Evolutionary conservation across 495 filamentous ascomycete genomes (phyloP).

Genomic region (Penicilliopsis zonata): DNA sequence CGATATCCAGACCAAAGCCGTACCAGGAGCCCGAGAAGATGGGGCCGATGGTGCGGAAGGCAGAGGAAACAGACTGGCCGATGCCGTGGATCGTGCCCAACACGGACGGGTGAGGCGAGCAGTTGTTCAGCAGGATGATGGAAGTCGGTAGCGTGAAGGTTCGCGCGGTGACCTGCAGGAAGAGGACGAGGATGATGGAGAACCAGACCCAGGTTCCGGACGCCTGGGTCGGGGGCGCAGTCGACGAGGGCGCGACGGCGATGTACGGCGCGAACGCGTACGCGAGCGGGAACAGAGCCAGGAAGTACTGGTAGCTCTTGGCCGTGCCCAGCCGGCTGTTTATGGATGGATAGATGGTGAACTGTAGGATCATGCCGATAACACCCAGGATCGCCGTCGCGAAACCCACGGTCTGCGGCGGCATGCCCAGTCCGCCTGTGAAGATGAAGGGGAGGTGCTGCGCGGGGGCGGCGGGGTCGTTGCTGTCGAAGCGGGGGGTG

Average conservation of each 20-base stretch:
- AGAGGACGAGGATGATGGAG: constrained; percentile 53
- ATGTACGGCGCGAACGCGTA: constrained; percentile 66
- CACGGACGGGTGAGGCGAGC: constrained; percentile 67
- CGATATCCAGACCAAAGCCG: constrained; percentile 54
- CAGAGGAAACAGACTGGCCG: constrained; percentile 59
- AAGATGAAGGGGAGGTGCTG: constrained; percentile 54
- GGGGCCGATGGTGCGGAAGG: constrained; percentile 64
- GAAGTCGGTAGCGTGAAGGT: constrained; percentile 72
- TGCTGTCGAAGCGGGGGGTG: constrained; percentile 54
- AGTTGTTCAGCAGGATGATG: constrained; percentile 75
- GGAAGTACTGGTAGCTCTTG: constrained; percentile 52
- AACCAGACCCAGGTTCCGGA: constrained; percentile 56
- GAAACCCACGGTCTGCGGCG: constrained; percentile 61
- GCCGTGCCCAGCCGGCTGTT: constrained; percentile 57
- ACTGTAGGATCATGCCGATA: constrained; percentile 66
- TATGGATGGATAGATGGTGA: constrained; percentile 63
- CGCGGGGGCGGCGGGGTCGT: constrained; percentile 26
- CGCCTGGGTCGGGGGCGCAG: constrained; percentile 48
- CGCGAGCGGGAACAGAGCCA: constrained; percentile 60
- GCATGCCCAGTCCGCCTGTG: constrained; percentile 69
- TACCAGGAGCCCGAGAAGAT: constrained; percentile 60
- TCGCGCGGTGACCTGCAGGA: constrained; percentile 64
- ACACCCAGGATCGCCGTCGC: constrained; percentile 67
- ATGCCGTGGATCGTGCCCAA: constrained; percentile 76
- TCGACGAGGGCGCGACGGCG: constrained; percentile 50